Percentiles rank a stretch among this genome's conserved stretches.
Evolutionary conservation across 331 rosid species (phyloP).

Genomic region (Quercus tomentella): DNA sequence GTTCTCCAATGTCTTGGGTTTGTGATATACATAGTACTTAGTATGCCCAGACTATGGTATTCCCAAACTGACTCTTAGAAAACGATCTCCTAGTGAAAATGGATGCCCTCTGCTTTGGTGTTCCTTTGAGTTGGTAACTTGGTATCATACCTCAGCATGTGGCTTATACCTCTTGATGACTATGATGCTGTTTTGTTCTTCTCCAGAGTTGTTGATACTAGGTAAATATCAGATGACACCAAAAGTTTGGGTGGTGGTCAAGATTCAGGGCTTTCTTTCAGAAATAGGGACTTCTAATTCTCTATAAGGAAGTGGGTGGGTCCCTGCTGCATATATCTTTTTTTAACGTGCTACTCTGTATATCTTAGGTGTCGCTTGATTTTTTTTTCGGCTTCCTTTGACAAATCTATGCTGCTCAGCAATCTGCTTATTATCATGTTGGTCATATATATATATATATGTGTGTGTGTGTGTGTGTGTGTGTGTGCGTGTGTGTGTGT

Average conservation of each 20-base stretch:
- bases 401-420: neutral
- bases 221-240: neutral
- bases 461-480: rapidly evolving
- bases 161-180: neutral
- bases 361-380: neutral
- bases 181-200: neutral
- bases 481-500: rapidly evolving
- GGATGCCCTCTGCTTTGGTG: neutral
- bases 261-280: neutral
- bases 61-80: neutral
- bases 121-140: neutral
- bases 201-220: neutral
- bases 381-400: neutral
- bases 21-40: neutral
- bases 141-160: neutral
- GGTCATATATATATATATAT: neutral
- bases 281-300: neutral
- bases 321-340: neutral
- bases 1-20: neutral
- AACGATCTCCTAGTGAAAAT: neutral
- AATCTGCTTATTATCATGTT: neutral
- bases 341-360: neutral
- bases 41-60: neutral
- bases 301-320: neutral
- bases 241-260: neutral